Conservation (phyloP, 1,284 basidiomycete genomes). For the Ustilago crameri region DNA sequence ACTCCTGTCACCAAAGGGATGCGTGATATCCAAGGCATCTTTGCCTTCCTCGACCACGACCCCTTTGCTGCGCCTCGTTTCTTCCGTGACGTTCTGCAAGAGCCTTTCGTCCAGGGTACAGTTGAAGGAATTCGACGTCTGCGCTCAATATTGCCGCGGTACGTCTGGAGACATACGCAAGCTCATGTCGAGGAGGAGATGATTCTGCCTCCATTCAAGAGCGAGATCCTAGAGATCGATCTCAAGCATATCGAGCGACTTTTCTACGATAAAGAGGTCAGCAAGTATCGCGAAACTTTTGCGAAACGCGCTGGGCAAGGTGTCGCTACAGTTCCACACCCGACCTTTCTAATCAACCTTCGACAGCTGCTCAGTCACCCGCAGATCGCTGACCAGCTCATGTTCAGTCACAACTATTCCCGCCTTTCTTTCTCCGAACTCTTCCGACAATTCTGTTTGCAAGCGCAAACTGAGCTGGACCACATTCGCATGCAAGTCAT, state of each 20-base stretch:
- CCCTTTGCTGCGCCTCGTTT: conserved; percentile 39
- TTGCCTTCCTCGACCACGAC: conserved; percentile 52
- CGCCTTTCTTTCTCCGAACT: conserved; percentile 47
- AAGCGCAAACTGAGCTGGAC: conserved; percentile 39
- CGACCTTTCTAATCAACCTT: conserved; percentile 43
- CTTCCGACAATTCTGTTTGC: conserved; percentile 33
- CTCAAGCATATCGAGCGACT: conserved; percentile 46
- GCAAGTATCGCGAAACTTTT: conserved; percentile 27
- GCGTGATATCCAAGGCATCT: conserved; percentile 49
- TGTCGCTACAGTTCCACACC: conserved; percentile 15
- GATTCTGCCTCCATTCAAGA: conserved; percentile 36
- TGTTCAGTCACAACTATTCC: conserved; percentile 37
- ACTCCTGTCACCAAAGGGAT: conserved; percentile 52
- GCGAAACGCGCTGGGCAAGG: conserved; percentile 26
- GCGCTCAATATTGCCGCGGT: conserved; percentile 40
- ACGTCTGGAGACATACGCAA: conserved; percentile 53
- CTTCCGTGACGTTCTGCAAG: conserved; percentile 45
- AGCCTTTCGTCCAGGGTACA: conserved; percentile 43
- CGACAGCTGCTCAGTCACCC: conserved; percentile 54
- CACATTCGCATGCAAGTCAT: conserved; percentile 35
- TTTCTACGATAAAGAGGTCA: conserved; percentile 55
- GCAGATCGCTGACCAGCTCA: conserved; percentile 45
- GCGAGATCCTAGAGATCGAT: conserved; percentile 41
- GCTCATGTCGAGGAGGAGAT: conserved; percentile 53
- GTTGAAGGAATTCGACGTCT: conserved; percentile 45